These are phyloP conservation scores for Colletotrichum godetiae DNA, from an alignment of 2,329 filamentous ascomycete genomes.

Conservation along the genomic window DNA sequence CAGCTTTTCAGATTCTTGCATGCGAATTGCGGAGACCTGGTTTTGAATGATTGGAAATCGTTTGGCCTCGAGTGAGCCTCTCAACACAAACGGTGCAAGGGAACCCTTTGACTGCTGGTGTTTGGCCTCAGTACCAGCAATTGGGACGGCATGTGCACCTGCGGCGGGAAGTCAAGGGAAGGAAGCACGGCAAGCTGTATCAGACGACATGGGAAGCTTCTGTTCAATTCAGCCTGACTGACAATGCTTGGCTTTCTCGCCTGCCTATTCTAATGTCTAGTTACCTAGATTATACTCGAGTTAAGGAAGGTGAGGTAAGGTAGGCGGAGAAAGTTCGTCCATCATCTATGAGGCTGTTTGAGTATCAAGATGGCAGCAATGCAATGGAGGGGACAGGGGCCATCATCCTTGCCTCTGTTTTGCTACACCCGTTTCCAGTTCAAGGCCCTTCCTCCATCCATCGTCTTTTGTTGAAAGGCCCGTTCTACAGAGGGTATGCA, in stretches of 20 bases:
- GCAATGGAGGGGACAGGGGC: neutral
- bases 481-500: neutral
- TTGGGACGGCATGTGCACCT: conserved; percentile 1
- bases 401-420: neutral
- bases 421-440: neutral
- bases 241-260: neutral
- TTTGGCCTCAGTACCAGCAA: neutral
- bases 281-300: too few species aligned
- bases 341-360: conserved; percentile 10
- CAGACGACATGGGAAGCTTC: conserved; percentile 7
- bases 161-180: conserved; percentile 18
- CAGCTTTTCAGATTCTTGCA: conserved; percentile 14
- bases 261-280: neutral
- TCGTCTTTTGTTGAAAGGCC: neutral
- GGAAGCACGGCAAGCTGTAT: neutral
- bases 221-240: neutral
- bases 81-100: neutral
- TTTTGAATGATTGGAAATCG: neutral
- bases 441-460: neutral
- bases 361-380: conserved; percentile 3
- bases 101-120: neutral
- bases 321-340: neutral
- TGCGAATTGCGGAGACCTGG: conserved; percentile 2
- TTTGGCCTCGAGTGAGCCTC: conserved; percentile 14
- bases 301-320: too few species aligned